Conservation (phyloP, 2,329 filamentous ascomycete species). For the Microdochium bolleyi region DNA sequence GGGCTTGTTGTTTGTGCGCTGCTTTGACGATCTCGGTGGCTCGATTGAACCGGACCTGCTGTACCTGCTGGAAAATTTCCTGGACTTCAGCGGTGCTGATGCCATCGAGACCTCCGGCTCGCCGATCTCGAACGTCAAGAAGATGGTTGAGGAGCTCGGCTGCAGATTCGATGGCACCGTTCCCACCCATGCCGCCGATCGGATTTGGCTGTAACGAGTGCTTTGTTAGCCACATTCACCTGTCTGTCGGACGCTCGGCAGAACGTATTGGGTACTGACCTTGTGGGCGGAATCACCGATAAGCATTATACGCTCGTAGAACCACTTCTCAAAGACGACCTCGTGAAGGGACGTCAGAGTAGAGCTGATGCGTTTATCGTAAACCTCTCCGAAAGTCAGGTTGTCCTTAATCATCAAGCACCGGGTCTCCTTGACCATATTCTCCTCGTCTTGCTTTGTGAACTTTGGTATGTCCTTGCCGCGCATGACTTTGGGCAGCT, state of each 20-base stretch:
- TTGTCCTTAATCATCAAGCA: constrained; percentile 12
- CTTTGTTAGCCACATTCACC: not conserved
- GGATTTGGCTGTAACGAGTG: constrained; percentile 15
- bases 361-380: constrained; percentile 14
- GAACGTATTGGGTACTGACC: constrained; percentile 6
- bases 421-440: constrained; percentile 14
- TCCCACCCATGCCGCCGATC: constrained; percentile 16
- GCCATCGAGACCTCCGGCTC: constrained; percentile 2
- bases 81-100: constrained; percentile 8
- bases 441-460: constrained; percentile 20
- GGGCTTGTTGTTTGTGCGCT: constrained; percentile 9
- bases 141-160: constrained; percentile 15
- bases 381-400: constrained; percentile 20
- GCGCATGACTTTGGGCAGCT: constrained; percentile 16
- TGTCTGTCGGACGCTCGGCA: not conserved
- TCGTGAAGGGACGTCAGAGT: constrained; percentile 24
- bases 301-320: constrained; percentile 18
- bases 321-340: constrained; percentile 23
- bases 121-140: constrained; percentile 1
- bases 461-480: constrained; percentile 22
- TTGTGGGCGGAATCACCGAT: constrained; percentile 25
- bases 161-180: constrained; percentile 17
- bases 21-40: constrained; percentile 4
- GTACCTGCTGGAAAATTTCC: constrained; percentile 8
- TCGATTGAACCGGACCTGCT: constrained; percentile 8